These are phyloP conservation scores for Trichoderma sp. DNA, from an alignment of 2,329 filamentous ascomycete genomes.

Conservation along the genomic window DNA sequence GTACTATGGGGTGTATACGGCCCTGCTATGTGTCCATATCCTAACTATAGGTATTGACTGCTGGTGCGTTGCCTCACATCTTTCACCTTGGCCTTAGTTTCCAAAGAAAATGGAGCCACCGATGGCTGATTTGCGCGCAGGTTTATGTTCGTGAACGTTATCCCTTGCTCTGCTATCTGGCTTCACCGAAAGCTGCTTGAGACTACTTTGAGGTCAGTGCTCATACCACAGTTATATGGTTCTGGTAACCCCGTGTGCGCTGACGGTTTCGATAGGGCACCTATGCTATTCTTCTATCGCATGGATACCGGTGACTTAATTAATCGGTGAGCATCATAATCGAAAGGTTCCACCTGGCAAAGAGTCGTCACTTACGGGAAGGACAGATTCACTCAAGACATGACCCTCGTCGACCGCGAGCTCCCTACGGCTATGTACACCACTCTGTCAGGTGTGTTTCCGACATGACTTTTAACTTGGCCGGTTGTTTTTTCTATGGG, in stretches of 20 bases:
- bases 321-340: conserved; percentile 4
- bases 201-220: conserved; percentile 4
- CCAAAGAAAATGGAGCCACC: neutral
- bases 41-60: neutral
- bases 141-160: conserved; percentile 19
- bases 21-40: neutral
- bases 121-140: neutral
- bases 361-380: neutral
- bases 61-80: neutral
- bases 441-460: conserved; percentile 7
- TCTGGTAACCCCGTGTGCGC: neutral
- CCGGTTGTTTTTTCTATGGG: too few relatives aligned
- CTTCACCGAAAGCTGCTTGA: conserved; percentile 16
- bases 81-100: neutral
- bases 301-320: conserved; percentile 9
- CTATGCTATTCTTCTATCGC: conserved; percentile 4
- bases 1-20: neutral
- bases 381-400: conserved; percentile 31
- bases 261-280: neutral
- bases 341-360: neutral
- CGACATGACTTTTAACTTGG: too few relatives aligned
- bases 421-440: conserved; percentile 31
- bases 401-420: conserved; percentile 34
- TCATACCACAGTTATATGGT: too few relatives aligned
- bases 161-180: conserved; percentile 8